Evolutionary conservation across 352 stramenopile genomes (phyloP).

Genomic region (Salisapilia sapeloensis): DNA sequence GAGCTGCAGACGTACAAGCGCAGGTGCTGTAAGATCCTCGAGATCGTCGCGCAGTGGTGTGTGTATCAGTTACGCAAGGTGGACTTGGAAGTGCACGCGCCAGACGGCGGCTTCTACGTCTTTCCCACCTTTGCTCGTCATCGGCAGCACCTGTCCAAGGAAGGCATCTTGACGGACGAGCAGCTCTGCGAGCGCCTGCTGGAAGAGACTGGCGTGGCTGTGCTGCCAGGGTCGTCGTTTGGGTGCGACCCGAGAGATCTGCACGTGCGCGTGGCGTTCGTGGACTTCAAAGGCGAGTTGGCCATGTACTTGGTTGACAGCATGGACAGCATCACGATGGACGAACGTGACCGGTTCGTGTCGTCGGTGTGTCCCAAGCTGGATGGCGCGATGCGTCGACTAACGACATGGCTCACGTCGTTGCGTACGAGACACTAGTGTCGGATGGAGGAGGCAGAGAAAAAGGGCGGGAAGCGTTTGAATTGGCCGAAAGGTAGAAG

Average conservation of each 20-base stretch:
- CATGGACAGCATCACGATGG: slow-evolving; percentile 54
- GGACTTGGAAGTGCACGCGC: slow-evolving; percentile 57
- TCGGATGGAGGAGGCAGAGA: too few relatives aligned
- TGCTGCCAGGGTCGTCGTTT: slow-evolving; percentile 72
- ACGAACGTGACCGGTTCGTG: slow-evolving; percentile 71
- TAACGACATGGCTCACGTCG: slow-evolving; percentile 57
- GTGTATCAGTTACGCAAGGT: slow-evolving; percentile 75
- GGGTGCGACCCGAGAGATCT: slow-evolving; percentile 58
- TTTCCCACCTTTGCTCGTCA: slow-evolving; percentile 71
- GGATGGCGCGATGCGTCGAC: slow-evolving; percentile 62
- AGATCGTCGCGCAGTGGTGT: slow-evolving; percentile 71
- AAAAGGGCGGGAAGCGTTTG: too few relatives aligned
- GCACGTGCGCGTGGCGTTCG: slow-evolving; percentile 66
- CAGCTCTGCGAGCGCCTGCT: slow-evolving; percentile 61
- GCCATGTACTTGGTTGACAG: slow-evolving; percentile 77
- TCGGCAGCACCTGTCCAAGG: slow-evolving; percentile 32
- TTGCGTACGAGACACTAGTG: too few relatives aligned
- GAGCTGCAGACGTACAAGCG: slow-evolving; percentile 65
- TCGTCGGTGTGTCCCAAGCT: slow-evolving; percentile 79
- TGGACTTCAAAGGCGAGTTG: slow-evolving; percentile 81
- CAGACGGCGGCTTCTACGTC: slow-evolving; percentile 68
- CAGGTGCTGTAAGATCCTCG: slow-evolving; percentile 65
- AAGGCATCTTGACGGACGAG: slow-evolving; percentile 52
- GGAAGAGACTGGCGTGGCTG: slow-evolving; percentile 71
- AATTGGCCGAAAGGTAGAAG: too few relatives aligned